Conservation (phyloP, 441 rosid species). For the Corymbia citriodora region DNA sequence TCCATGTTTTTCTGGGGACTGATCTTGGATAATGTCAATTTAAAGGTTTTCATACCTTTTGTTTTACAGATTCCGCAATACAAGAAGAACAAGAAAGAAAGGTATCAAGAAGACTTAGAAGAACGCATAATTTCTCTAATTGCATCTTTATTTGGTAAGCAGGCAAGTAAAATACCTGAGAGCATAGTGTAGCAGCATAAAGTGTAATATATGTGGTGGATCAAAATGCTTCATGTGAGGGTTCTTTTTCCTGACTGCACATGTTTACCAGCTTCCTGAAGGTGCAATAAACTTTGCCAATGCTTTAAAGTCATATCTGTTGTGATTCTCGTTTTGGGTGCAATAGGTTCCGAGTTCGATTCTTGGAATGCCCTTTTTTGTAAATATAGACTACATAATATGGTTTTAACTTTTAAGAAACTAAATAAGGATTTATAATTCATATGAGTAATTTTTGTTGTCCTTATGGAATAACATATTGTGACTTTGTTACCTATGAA, state of each 20-base stretch:
- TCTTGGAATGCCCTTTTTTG: not conserved
- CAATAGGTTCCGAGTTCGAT: not conserved
- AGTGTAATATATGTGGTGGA: not conserved
- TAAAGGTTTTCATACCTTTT: not conserved
- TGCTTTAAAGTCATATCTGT: not conserved
- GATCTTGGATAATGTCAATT: not conserved
- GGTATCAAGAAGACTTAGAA: slow-evolving; percentile 85
- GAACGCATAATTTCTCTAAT: slow-evolving; percentile 74
- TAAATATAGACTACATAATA: not conserved
- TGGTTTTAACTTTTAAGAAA: not conserved
- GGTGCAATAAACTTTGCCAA: not conserved
- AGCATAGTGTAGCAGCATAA: not conserved
- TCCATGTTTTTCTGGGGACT: not conserved
- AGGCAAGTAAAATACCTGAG: slow-evolving; percentile 23
- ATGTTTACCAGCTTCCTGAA: not conserved
- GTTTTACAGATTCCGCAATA: slow-evolving; percentile 54
- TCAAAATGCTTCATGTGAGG: not conserved
- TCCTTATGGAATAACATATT: not conserved
- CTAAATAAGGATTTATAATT: not conserved
- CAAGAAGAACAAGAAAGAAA: slow-evolving; percentile 84
- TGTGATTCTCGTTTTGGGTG: not conserved
- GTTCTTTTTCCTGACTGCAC: not conserved
- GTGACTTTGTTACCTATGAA: not conserved
- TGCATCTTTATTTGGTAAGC: slow-evolving; percentile 94
- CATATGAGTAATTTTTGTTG: not conserved